Conservation (phyloP, 257 asterid genomes). For the Nicotiana paniculata region DNA sequence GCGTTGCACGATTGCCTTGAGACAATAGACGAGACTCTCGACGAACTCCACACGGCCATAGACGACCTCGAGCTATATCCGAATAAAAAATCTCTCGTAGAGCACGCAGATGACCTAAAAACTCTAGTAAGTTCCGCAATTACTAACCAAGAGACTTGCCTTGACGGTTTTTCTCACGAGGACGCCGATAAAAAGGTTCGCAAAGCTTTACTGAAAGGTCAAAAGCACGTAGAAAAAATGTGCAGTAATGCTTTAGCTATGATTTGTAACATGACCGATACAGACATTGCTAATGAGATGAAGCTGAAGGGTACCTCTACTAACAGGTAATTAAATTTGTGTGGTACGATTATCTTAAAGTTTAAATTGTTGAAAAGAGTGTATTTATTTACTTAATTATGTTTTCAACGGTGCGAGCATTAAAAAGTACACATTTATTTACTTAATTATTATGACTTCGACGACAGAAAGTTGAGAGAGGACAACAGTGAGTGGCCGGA, state of each 20-base stretch:
- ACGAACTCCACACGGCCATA: constrained; percentile 50
- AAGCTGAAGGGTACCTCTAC: background rate
- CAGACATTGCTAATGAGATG: constrained; percentile 38
- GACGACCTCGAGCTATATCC: constrained; percentile 50
- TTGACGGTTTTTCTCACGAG: constrained; percentile 77
- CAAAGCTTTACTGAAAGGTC: constrained; percentile 36
- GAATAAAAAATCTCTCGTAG: constrained; percentile 34
- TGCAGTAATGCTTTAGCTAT: constrained; percentile 81
- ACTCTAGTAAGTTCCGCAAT: constrained; percentile 70
- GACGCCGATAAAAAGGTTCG: constrained; percentile 43
- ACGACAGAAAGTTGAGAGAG: constrained; percentile 38
- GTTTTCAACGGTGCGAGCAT: too few relatives aligned
- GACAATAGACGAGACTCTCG: constrained; percentile 52
- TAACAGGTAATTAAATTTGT: background rate
- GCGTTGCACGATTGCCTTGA: constrained; percentile 70
- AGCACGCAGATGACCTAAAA: constrained; percentile 68
- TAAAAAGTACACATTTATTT: too few relatives aligned
- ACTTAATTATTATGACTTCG: background rate
- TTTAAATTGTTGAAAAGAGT: too few relatives aligned
- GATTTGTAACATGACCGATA: constrained; percentile 64
- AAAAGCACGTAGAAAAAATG: constrained; percentile 51
- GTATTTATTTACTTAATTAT: too few relatives aligned
- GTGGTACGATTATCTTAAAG: too few relatives aligned
- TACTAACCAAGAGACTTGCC: constrained; percentile 73
- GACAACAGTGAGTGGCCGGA: constrained; percentile 46